A percentile compares a stretch with the other conserved stretches of the same genome.
phyloP scores from a whole-genome alignment of 2,329 filamentous ascomycete species.

The Ustulina deusta region DNA sequence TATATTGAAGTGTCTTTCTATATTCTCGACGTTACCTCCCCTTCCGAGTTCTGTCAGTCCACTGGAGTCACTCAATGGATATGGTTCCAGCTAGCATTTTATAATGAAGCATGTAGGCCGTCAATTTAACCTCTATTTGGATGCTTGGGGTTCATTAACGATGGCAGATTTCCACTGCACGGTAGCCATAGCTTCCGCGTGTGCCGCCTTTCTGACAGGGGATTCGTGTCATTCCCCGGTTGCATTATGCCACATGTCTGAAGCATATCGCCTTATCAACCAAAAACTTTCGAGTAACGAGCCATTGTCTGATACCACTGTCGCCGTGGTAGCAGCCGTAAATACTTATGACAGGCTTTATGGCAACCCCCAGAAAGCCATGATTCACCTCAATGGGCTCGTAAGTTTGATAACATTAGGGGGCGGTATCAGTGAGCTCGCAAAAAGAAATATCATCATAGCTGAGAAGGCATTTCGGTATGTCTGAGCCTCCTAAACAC shows the following conservation, averaged over 20 bases:
- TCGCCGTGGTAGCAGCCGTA: conserved; percentile 48
- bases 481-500: neutral
- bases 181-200: conserved; percentile 30
- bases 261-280: conserved; percentile 43
- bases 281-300: conserved; percentile 40
- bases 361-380: conserved; percentile 28
- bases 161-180: conserved; percentile 37
- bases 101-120: conserved; percentile 37
- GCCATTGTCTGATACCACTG: conserved; percentile 46
- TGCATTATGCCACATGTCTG: conserved; percentile 42
- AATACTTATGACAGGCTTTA: conserved; percentile 45
- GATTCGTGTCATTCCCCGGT: conserved; percentile 24
- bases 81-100: conserved; percentile 34
- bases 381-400: conserved; percentile 34
- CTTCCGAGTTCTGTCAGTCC: conserved; percentile 27
- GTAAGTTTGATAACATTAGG: conserved; percentile 24
- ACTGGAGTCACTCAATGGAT: conserved; percentile 20
- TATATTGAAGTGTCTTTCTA: conserved; percentile 27
- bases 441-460: conserved; percentile 26
- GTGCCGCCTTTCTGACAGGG: conserved; percentile 29
- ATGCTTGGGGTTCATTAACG: neutral
- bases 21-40: conserved; percentile 26
- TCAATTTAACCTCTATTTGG: neutral
- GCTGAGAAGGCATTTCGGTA: conserved; percentile 36
- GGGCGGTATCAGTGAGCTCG: conserved; percentile 32